Percentiles rank a stretch among this genome's conserved stretches.
Conservation (phyloP, 176 grass and related monocot species). For the Hyparrhenia diplandra region DNA sequence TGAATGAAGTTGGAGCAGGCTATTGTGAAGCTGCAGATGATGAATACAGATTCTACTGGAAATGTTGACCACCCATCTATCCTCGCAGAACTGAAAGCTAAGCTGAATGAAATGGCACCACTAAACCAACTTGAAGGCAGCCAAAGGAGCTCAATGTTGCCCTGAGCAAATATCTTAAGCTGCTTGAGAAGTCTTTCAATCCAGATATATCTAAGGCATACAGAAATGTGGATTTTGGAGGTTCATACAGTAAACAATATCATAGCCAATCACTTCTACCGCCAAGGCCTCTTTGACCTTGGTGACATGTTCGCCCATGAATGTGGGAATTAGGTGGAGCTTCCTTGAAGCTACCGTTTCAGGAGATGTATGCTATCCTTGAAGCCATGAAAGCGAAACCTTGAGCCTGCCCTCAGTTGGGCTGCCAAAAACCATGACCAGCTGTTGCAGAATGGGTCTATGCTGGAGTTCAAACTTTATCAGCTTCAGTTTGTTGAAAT, state of each 20-base stretch:
- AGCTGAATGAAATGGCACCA: constrained; percentile 51
- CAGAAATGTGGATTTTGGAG: constrained; percentile 75
- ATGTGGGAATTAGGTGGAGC: constrained; percentile 40
- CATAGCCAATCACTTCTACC: constrained; percentile 83
- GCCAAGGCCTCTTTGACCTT: constrained; percentile 78
- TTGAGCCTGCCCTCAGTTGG: constrained; percentile 46
- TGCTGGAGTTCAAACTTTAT: constrained; percentile 87
- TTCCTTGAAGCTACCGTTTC: constrained; percentile 60
- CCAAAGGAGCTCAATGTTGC: constrained; percentile 75
- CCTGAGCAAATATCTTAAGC: constrained; percentile 67
- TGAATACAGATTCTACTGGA: constrained; percentile 37
- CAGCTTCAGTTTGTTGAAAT: constrained; percentile 78
- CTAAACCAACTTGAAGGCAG: constrained; percentile 56
- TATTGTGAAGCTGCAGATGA: constrained; percentile 60
- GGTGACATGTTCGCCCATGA: constrained; percentile 64
- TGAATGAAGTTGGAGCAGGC: constrained; percentile 59
- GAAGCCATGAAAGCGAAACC: constrained; percentile 71
- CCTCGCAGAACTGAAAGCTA: constrained; percentile 62
- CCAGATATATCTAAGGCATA: constrained; percentile 90
- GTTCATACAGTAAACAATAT: constrained; percentile 59
- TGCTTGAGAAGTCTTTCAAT: constrained; percentile 76
- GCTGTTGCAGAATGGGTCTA: constrained; percentile 57
- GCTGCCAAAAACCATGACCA: constrained; percentile 55
- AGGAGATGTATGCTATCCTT: constrained; percentile 82
- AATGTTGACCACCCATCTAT: constrained; percentile 46